These are phyloP conservation scores for Colletotrichum plurivorum DNA, from an alignment of 2,329 filamentous ascomycete genomes.

Conservation along the genomic window DNA sequence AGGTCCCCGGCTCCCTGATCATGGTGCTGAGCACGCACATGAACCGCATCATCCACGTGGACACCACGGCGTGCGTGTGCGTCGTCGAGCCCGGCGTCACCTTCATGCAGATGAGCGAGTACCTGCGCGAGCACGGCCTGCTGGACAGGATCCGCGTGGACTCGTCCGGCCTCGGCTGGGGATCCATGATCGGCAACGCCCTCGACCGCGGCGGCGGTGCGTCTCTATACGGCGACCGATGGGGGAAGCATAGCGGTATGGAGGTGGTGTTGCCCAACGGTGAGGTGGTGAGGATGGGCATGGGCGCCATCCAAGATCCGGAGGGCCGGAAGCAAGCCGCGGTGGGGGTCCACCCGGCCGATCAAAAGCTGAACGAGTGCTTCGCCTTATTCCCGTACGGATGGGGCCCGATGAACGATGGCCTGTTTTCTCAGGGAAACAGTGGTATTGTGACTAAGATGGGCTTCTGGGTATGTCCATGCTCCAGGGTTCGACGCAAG, in stretches of 20 bases:
- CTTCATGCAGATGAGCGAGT: slow-evolving; percentile 64
- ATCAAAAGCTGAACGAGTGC: slow-evolving; percentile 44
- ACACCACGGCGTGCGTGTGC: slow-evolving; percentile 62
- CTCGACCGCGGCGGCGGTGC: slow-evolving; percentile 62
- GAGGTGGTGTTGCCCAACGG: slow-evolving; percentile 62
- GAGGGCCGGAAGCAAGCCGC: slow-evolving; percentile 46
- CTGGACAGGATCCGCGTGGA: slow-evolving; percentile 58
- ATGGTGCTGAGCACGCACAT: slow-evolving; percentile 67
- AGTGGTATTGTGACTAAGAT: slow-evolving; percentile 69
- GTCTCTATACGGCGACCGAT: slow-evolving; percentile 53
- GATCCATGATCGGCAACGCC: slow-evolving; percentile 61
- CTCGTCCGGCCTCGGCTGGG: slow-evolving; percentile 57
- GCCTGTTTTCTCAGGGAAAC: slow-evolving; percentile 66
- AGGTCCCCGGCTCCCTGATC: slow-evolving; percentile 62
- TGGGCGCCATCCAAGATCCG: slow-evolving; percentile 58
- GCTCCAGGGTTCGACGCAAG: too few species aligned
- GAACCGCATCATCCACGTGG: slow-evolving; percentile 66
- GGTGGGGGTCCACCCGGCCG: slow-evolving; percentile 50
- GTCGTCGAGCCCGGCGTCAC: slow-evolving; percentile 70
- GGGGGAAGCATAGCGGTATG: slow-evolving; percentile 54
- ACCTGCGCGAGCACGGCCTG: slow-evolving; percentile 56
- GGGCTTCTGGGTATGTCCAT: slow-evolving; percentile 54
- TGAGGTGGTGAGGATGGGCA: slow-evolving; percentile 60
- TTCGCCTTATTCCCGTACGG: slow-evolving; percentile 55
- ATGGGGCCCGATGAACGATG: slow-evolving; percentile 57